A percentile compares a stretch with the other conserved stretches of the same genome.
Conservation (phyloP, 163 green algal genomes). For the Scenedesmus sp. region DNA sequence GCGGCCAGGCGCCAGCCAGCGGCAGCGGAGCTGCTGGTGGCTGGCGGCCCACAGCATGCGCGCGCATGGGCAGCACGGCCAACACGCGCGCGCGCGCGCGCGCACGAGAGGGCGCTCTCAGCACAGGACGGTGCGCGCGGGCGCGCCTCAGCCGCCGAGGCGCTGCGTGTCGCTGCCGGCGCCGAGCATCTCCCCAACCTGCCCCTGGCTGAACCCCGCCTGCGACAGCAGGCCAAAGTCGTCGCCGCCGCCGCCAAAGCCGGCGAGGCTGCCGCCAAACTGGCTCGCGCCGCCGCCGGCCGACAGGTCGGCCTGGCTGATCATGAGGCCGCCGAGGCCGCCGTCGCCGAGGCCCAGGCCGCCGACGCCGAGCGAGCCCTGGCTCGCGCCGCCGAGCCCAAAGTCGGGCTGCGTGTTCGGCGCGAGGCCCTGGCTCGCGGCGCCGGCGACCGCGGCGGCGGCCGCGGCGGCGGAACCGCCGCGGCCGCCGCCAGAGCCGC, state of each 20-base stretch:
- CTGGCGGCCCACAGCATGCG: too few relatives aligned
- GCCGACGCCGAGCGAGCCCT: background rate
- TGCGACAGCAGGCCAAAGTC: constrained; percentile 15
- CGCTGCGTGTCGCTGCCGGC: too few relatives aligned
- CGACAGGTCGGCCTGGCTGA: background rate
- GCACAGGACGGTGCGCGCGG: too few relatives aligned
- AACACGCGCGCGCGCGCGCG: too few relatives aligned
- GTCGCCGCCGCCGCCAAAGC: background rate
- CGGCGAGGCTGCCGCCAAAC: background rate
- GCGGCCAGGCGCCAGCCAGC: too few relatives aligned
- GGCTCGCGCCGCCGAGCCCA: background rate
- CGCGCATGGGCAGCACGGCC: too few relatives aligned
- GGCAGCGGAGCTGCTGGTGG: too few relatives aligned
- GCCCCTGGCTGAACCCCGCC: constrained; percentile 6
- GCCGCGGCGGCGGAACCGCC: background rate
- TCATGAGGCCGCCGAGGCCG: background rate
- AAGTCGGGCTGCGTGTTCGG: constrained; percentile 11
- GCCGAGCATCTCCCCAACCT: constrained; percentile 3
- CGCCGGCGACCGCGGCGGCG: background rate
- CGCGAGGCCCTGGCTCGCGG: constrained; percentile 6
- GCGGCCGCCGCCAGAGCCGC: background rate
- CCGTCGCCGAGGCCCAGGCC: background rate
- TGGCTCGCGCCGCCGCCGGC: background rate
- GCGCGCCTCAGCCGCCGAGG: too few relatives aligned
- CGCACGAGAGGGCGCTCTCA: too few relatives aligned